A percentile compares a stretch with the other conserved stretches of the same genome.
Evolutionary conservation across 2,329 filamentous ascomycete species (phyloP).

Genomic region (Colletotrichum aenigma): DNA sequence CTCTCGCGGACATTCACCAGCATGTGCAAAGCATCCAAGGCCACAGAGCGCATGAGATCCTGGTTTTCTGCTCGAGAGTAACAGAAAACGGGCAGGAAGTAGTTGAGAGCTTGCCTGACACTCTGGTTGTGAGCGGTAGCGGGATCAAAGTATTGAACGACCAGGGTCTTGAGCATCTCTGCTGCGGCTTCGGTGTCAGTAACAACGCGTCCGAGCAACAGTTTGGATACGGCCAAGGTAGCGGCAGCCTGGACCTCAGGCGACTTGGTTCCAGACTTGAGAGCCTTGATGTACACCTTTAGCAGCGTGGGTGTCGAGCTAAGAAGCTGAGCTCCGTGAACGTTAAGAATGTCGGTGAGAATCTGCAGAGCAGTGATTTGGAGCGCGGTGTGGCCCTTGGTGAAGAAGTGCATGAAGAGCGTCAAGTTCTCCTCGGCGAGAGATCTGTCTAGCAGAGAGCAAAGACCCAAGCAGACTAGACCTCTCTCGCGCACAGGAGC

Average conservation of each 20-base stretch:
- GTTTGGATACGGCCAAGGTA: constrained; percentile 81
- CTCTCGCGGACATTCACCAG: constrained; percentile 76
- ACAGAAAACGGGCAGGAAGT: constrained; percentile 94
- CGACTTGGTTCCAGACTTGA: constrained; percentile 72
- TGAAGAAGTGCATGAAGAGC: constrained; percentile 95
- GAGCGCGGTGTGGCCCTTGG: constrained; percentile 86
- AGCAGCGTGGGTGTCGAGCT: constrained; percentile 71
- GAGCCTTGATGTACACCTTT: constrained; percentile 84
- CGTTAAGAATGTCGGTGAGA: constrained; percentile 89
- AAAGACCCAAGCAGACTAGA: constrained; percentile 86
- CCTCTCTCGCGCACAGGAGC: constrained; percentile 91
- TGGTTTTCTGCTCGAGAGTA: constrained; percentile 86
- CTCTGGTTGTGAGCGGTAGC: constrained; percentile 79
- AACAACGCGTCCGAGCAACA: constrained; percentile 81
- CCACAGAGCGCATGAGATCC: constrained; percentile 76
- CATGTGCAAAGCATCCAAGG: constrained; percentile 75
- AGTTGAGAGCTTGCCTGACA: constrained; percentile 85
- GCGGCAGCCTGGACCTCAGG: constrained; percentile 81
- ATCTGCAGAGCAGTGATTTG: constrained; percentile 92
- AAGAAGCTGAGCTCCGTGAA: constrained; percentile 81
- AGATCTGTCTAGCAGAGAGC: constrained; percentile 87
- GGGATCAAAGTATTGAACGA: constrained; percentile 89
- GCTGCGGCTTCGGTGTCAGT: constrained; percentile 69
- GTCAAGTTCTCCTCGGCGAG: constrained; percentile 91
- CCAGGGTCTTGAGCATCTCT: constrained; percentile 82